Percentiles rank a stretch among this genome's conserved stretches.
These are phyloP conservation scores for Talaromyces sp. DNA, from an alignment of 2,329 filamentous ascomycete species.

Conservation along the genomic window DNA sequence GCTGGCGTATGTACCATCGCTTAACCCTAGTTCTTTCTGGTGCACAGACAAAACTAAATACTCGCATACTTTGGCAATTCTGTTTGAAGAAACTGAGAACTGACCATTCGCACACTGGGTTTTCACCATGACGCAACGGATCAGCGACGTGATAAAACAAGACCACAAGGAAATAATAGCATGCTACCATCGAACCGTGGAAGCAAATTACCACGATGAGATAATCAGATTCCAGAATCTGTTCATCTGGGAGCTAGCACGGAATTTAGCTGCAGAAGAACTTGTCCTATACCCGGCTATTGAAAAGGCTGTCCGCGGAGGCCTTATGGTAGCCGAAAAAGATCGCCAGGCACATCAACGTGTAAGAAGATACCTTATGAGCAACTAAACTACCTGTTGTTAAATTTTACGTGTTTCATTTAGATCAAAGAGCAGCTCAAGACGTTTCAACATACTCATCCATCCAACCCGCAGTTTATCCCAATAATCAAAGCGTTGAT, in stretches of 20 bases:
- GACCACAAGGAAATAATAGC: slow-evolving; percentile 41
- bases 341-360: slow-evolving; percentile 31
- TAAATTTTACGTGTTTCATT: background rate
- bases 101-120: background rate
- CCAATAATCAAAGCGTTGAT: slow-evolving; percentile 42
- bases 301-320: slow-evolving; percentile 44
- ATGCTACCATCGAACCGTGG: slow-evolving; percentile 41
- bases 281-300: slow-evolving; percentile 52
- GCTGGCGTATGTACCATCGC: too few relatives aligned
- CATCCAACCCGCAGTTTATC: slow-evolving; percentile 39
- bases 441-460: slow-evolving; percentile 44
- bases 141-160: slow-evolving; percentile 35
- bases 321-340: slow-evolving; percentile 41
- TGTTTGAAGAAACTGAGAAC: too few relatives aligned
- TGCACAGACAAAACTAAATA: too few relatives aligned
- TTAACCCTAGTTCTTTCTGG: too few relatives aligned
- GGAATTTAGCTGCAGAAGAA: slow-evolving; percentile 49
- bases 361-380: background rate
- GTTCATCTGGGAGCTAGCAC: slow-evolving; percentile 50
- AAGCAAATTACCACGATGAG: slow-evolving; percentile 39
- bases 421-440: slow-evolving; percentile 51
- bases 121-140: slow-evolving; percentile 1
- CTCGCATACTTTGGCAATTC: too few relatives aligned
- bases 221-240: slow-evolving; percentile 45
- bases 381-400: background rate